Base-by-base conservation (phyloP, 2,329 filamentous ascomycete species). In the Davidsoniella eucalypti region DNA sequence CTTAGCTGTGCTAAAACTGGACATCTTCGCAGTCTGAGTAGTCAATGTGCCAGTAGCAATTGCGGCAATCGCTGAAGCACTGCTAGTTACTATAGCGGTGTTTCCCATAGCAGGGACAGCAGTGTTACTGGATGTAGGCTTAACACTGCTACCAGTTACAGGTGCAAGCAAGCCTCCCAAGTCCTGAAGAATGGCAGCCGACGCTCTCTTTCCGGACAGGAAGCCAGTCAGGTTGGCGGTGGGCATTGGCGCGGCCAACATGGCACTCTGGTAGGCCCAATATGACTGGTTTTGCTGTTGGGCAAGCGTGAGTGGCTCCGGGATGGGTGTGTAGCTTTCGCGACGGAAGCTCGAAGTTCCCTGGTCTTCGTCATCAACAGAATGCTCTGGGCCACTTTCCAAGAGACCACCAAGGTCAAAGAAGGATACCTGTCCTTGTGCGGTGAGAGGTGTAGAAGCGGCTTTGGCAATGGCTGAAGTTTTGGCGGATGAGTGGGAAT, bases 361-460 rank as follows among this genome's bases (percentile, higher is more conserved):
- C 14, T 26, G 45, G 9, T 49, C 42, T 8, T 52, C 47, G 5
- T 46, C 47, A 17, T 41, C 38, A 7, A 44, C 18, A 3, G 33
- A 26, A 60, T 46, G 59, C 56, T 23, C 50, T 47, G 1, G 64
- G 55, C 71, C 71, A 16, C 70, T 70, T 4, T 81, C 77, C 0
- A 93, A 67, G 0, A 94, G 66, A 0, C 84, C 85, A 18, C 87
- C 87, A 1, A 87, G 81, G 56, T 94, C 88, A 58, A 90, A 87
- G 62, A 94, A 90, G 0, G 84, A 86, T 4, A 92, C 76, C 44
- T 73, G 49, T 4, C 44, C 47, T 5, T 48, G 51, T 10, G 39
- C 12, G 3, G 41, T 37, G 16, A 70, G 4, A 74, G 51, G 51
- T 2, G 46, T 39, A 5, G 46, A 49, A 26, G 51, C 51, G 4